Evolutionary conservation across 805 yeast genomes (phyloP).

Genomic region (Zygoascus bituminiphila): DNA sequence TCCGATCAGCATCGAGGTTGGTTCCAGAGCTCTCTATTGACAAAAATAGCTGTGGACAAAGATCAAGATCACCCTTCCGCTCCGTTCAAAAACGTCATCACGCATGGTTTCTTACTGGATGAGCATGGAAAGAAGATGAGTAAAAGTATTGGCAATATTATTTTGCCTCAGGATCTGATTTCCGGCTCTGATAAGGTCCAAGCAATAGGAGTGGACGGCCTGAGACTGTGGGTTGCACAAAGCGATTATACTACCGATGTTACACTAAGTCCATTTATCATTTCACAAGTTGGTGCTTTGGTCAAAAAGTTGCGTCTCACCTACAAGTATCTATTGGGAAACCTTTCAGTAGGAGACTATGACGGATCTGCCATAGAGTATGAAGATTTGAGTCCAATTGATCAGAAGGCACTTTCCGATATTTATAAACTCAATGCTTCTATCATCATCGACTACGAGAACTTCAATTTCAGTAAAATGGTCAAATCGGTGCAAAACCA

Average conservation of each 20-base stretch:
- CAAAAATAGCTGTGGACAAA: slow-evolving; percentile 47
- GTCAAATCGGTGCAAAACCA: slow-evolving; percentile 61
- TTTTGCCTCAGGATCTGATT: slow-evolving; percentile 61
- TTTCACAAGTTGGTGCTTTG: slow-evolving; percentile 70
- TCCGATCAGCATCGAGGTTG: slow-evolving; percentile 99
- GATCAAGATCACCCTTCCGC: slow-evolving; percentile 33
- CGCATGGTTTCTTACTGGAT: slow-evolving; percentile 92
- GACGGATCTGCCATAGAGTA: slow-evolving; percentile 28
- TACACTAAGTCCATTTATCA: slow-evolving; percentile 58
- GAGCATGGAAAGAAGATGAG: slow-evolving; percentile 87
- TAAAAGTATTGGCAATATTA: slow-evolving; percentile 78
- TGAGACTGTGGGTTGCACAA: slow-evolving; percentile 85
- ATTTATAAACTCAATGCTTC: slow-evolving; percentile 40
- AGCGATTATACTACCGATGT: slow-evolving; percentile 81
- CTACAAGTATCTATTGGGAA: slow-evolving; percentile 74
- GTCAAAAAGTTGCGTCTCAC: slow-evolving; percentile 77
- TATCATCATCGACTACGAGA: slow-evolving; percentile 40
- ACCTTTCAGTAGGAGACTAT: slow-evolving; percentile 36
- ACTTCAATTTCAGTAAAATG: slow-evolving; percentile 60
- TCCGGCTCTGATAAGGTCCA: slow-evolving; percentile 40
- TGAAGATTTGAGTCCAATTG: slow-evolving; percentile 31
- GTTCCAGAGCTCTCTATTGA: slow-evolving; percentile 90
- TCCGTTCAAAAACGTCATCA: slow-evolving; percentile 69
- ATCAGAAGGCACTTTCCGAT: slow-evolving; percentile 53
- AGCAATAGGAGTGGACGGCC: slow-evolving; percentile 80